Evolutionary conservation across 2,329 filamentous ascomycete species (phyloP), one percentile per base, ranked within the genome.

Genomic region (Aureobasidium melanogenum): DNA sequence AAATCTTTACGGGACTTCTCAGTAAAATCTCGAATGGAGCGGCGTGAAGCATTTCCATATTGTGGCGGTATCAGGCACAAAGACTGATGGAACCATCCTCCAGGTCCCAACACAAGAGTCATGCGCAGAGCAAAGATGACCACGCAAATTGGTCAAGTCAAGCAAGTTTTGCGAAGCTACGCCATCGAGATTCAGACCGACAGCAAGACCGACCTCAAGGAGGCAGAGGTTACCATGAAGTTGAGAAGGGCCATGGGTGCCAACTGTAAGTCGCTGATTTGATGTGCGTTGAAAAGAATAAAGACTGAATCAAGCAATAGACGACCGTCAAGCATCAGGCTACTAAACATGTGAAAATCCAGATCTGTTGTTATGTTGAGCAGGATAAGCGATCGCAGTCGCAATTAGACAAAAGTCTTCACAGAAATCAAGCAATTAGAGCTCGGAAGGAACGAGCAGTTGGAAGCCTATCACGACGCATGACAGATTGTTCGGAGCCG

Each of bases 51-150:
- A 28, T 9, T 30, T n/a, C 30, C 7, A 28, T 15, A 30, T 8
- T 28, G 22, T 7, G 15, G 17, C 24, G n/a, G 17, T n/a, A 30
- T 28, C 22, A 22, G 15, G 22, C 6, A 30, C 15, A 47, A n/a
- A n/a, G 44, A 47, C 24, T 30, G 30, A 47, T 15, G 15, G 7
- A 7, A n/a, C 24, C 22, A 10, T 19, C 22, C 12, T 12, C 19
- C 17, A 59, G 56, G 56, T 17, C 56, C 56, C 19, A 48, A 59
- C 43, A 59, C 56, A 39, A 48, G 34, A 48, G 56, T 59, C 34
- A 59, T 59, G 56, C 56, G 56, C 22, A 50, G 56, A 59, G 56
- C 56, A 28, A 59, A 50, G 44, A 59, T 59, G 56, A 59, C 56
- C 10, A 50, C 34, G 17, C 56, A 59, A 26, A 59, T 59, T 15